Evolutionary conservation across 805 yeast genomes (phyloP), one percentile per base, ranked within the genome.

Genomic region (Schizosaccharomyces pombe): DNA sequence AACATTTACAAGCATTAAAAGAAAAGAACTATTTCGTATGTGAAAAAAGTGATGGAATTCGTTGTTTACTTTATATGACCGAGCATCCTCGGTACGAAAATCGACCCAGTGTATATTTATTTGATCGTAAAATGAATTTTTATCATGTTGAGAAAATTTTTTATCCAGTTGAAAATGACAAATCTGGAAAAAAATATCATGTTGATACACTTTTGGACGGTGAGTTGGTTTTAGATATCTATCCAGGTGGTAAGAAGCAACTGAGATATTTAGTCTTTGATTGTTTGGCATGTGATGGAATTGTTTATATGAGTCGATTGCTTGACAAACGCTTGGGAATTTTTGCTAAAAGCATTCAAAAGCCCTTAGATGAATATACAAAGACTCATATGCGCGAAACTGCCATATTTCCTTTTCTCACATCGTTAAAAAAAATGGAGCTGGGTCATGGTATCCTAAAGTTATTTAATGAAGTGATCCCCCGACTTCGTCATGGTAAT

Each of bases 121-220:
- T 91, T 40, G 89, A 93, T 31, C 73, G 99, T 62, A 89, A 82
- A 59, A 84, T 85, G 62, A 93, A 87, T 58, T 91, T 81, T 65
- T 84, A 74, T 62, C 75, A 80, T 68, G 75, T 91, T 9, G 63
- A 63, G 31, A 78, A 80, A 55, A 77, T 93, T 59, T 94, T 86
- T 65, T 85, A 93, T 64, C 96, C 97, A 0, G 56, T 67, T 58
- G 56, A 57, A 62, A 34, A 22, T n/a, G 54, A 52, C 24, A 58
- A 70, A 8, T 72, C 75, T 51, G 73, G 75, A 19, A 70, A 69
- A 55, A 70, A 77, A 0, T 79, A 78, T 58, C 96, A 87, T 61
- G 82, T 81, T 59, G 95, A 95, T 2, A 82, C 95, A 0, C 69
- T 91, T 5, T 74, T 91, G 5, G 99, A 91, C 67, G 99, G 99